These are phyloP conservation scores for Exidia glandulosa DNA, from an alignment of 768 basidiomycete species.

Conservation along the genomic window DNA sequence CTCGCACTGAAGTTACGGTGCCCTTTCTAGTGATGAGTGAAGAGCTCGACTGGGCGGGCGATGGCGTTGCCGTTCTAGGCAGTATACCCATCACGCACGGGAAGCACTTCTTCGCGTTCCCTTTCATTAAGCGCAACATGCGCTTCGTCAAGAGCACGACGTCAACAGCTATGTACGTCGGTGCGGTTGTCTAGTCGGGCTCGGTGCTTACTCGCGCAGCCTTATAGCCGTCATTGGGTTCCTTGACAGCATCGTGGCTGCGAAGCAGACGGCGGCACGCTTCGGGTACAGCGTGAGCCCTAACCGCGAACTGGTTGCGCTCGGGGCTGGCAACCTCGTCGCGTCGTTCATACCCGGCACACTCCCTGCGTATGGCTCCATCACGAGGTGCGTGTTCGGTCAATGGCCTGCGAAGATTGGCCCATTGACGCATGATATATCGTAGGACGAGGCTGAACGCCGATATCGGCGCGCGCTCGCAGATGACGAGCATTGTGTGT, in stretches of 20 bases:
- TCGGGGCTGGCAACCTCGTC: conserved; percentile 69
- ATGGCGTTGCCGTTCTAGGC: conserved; percentile 80
- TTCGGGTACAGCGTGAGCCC: conserved; percentile 86
- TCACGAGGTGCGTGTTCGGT: conserved; percentile 53
- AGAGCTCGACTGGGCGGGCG: conserved; percentile 58
- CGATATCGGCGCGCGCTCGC: conserved; percentile 78
- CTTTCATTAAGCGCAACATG: conserved; percentile 47
- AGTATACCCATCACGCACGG: conserved; percentile 51
- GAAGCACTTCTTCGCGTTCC: conserved; percentile 57
- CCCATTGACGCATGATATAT: neutral
- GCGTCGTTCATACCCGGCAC: conserved; percentile 80
- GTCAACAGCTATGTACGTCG: conserved; percentile 62
- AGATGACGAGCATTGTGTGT: conserved; percentile 78
- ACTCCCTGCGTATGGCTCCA: conserved; percentile 85
- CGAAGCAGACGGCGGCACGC: conserved; percentile 79
- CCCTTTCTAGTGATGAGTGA: conserved; percentile 49
- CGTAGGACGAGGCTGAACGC: conserved; percentile 74
- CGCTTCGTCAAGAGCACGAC: conserved; percentile 69
- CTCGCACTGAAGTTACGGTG: no score
- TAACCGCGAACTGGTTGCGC: conserved; percentile 90
- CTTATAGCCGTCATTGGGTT: conserved; percentile 80
- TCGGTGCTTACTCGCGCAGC: conserved; percentile 22
- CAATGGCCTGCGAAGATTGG: neutral
- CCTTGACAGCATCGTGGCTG: conserved; percentile 89
- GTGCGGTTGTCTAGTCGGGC: neutral